A percentile compares a stretch with the other conserved stretches of the same genome.
Conservation (phyloP, 2,329 filamentous ascomycete genomes). For the Venturia carpophila region DNA sequence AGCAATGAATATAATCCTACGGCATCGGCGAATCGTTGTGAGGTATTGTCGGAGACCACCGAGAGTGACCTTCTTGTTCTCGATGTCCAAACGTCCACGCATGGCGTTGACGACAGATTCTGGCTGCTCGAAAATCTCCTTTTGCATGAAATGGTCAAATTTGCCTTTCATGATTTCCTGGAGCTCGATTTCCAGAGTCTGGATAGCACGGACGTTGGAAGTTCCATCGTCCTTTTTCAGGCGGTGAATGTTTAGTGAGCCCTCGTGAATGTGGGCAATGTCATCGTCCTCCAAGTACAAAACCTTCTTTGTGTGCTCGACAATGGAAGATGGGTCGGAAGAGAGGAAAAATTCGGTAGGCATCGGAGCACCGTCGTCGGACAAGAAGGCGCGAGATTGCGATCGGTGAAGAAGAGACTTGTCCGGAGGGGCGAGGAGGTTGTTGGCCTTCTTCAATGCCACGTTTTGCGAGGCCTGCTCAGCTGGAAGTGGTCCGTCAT, state of each 20-base stretch:
- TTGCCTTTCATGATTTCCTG: conserved; percentile 99
- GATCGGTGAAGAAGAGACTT: conserved; percentile 98
- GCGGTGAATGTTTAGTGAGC: conserved; percentile 97
- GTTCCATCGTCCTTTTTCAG: conserved; percentile 93
- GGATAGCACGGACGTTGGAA: conserved; percentile 94
- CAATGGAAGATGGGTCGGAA: conserved; percentile 94
- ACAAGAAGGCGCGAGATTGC: conserved; percentile 97
- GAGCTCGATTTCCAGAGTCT: conserved; percentile 96
- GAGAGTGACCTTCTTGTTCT: conserved; percentile 90
- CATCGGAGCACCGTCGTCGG: conserved; percentile 95
- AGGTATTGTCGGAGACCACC: conserved; percentile 96
- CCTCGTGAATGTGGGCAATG: conserved; percentile 98
- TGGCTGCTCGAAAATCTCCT: conserved; percentile 99
- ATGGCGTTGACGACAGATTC: conserved; percentile 99
- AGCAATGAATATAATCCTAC: conserved; percentile 97
- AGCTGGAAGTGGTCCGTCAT: conserved; percentile 80
- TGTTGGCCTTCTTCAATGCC: conserved; percentile 74
- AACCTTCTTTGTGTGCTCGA: conserved; percentile 99
- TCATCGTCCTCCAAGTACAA: conserved; percentile 99
- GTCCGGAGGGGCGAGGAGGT: conserved; percentile 73
- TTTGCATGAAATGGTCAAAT: conserved; percentile 99
- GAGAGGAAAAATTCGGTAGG: conserved; percentile 99
- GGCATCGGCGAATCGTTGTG: conserved; percentile 88
- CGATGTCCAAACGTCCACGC: conserved; percentile 92
- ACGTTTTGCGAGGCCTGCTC: conserved; percentile 95